Evolutionary conservation across 306 rosid genomes (phyloP), one percentile per base, ranked within the genome.

Genomic region (Malus orientalis): DNA sequence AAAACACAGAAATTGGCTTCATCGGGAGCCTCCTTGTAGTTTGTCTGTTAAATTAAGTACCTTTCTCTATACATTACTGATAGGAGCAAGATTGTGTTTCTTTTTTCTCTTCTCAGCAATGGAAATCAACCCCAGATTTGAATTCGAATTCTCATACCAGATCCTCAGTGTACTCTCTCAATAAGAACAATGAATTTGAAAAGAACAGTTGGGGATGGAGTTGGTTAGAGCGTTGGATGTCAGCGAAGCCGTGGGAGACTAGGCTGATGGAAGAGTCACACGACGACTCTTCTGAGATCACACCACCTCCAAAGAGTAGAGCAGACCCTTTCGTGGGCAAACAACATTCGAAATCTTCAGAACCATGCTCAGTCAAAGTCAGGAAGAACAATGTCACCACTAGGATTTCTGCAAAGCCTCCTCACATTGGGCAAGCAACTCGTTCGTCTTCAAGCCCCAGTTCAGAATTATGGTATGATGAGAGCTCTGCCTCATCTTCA

Each of bases 141-240:
- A 84, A 83, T 78, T 83, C 84, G 1, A 84, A 83, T 78, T 83
- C 85, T 16, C 53, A 70, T 71, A 29, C 84, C 60, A 86, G 67
- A 32, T 67, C 77, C 45, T 70, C 91, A 0, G 64, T 85, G 44
- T 83, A 76, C 33, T 57, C 88, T 65, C 87, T 89, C 66, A 88
- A 62, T 74, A 74, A 83, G 80, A 86, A 84, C 70, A 76, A 82
- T 3, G 90, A 90, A 75, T 71, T 81, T 5, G 90, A 88, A 84
- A 92, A 87, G 85, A 84, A 83, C 42, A 92, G 86, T 65, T 79
- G 89, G 87, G 99, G 99, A 57, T 96, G 99, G 99, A 96, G 90
- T 73, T 96, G 99, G 99, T 84, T 96, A 81, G 99, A 96, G 81
- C 89, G 99, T 15, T 96, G 99, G 99, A 96, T 96, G 99, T 93